Evolutionary conservation across 495 filamentous ascomycete species (phyloP).

Genomic region (Penicillium taxi): DNA sequence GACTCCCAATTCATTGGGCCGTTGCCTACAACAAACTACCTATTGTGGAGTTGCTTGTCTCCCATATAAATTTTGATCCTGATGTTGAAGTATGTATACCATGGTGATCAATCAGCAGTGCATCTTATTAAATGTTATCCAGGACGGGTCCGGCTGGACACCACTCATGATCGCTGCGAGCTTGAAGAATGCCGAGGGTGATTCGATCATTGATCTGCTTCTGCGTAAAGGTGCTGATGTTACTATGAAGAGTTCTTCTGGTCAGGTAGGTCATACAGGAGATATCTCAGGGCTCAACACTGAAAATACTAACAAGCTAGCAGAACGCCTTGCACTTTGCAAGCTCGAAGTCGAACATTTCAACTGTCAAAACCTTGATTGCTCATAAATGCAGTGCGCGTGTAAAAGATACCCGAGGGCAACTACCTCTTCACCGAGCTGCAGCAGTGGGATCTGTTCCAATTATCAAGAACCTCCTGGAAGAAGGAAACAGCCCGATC

Average conservation of each 20-base stretch:
- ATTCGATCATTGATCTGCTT: conserved; percentile 57
- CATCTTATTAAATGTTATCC: neutral
- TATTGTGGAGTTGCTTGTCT: conserved; percentile 62
- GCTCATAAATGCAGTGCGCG: conserved; percentile 68
- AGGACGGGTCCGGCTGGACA: conserved; percentile 91
- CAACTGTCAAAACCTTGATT: conserved; percentile 70
- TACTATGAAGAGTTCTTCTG: conserved; percentile 61
- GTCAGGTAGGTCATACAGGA: conserved; percentile 41
- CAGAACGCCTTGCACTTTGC: conserved; percentile 85
- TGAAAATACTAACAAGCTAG: neutral
- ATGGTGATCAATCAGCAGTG: neutral
- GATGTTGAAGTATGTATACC: conserved; percentile 60
- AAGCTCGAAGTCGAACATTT: conserved; percentile 80
- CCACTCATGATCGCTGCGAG: conserved; percentile 88
- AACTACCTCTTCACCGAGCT: conserved; percentile 83
- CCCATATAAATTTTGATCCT: conserved; percentile 69
- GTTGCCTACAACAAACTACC: conserved; percentile 71
- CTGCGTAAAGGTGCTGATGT: conserved; percentile 77
- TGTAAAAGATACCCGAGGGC: conserved; percentile 75
- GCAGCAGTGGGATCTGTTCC: conserved; percentile 83
- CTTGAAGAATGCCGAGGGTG: conserved; percentile 54
- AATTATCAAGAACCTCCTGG: conserved; percentile 72
- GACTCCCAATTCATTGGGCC: conserved; percentile 93
- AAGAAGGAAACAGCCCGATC: conserved; percentile 66
- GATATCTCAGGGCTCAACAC: neutral